Percentiles rank a stretch among this genome's conserved stretches.
phyloP scores from a whole-genome alignment of 2,329 filamentous ascomycete species.

The Neofusicoccum umdonicola region DNA sequence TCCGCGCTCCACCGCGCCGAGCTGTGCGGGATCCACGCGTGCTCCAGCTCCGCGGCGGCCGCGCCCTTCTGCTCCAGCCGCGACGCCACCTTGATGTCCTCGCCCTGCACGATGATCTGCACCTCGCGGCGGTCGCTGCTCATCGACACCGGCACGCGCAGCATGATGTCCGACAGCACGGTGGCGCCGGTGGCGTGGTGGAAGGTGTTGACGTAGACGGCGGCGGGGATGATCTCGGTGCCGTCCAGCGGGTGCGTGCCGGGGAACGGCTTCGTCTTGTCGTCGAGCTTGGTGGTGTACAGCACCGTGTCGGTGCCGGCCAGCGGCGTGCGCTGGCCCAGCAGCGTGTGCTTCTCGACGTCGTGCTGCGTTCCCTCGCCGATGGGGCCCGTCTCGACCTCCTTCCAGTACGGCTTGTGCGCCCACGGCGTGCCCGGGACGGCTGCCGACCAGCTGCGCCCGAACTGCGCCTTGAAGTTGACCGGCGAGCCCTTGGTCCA shows the following conservation, averaged over 20 bases:
- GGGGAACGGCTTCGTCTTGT: constrained; percentile 43
- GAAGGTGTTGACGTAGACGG: constrained; percentile 43
- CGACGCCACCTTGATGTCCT: constrained; percentile 35
- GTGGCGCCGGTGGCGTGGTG: constrained; percentile 31
- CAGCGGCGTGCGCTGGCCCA: constrained; percentile 32
- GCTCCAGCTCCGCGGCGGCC: constrained; percentile 12
- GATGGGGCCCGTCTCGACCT: constrained; percentile 17
- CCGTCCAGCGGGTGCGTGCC: constrained; percentile 41
- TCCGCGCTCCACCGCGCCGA: constrained; percentile 20
- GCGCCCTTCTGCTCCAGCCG: constrained; percentile 23
- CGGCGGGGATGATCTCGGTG: constrained; percentile 46
- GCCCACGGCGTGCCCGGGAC: constrained; percentile 28
- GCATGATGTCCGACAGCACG: constrained; percentile 32
- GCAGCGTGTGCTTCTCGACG: constrained; percentile 35
- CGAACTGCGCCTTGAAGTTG: constrained; percentile 23
- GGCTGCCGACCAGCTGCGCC: constrained; percentile 15
- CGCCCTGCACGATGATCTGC: constrained; percentile 35
- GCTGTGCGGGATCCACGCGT: constrained; percentile 37
- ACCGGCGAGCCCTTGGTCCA: constrained; percentile 31
- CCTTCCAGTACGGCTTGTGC: constrained; percentile 23
- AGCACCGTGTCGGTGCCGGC: constrained; percentile 27
- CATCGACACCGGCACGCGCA: constrained; percentile 39
- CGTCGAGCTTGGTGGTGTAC: constrained; percentile 34
- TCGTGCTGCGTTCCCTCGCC: constrained; percentile 26
- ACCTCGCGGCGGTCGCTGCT: constrained; percentile 33